Evolutionary conservation across 2,329 filamentous ascomycete genomes (phyloP).

Genomic region (Ophiostoma tasmaniense): DNA sequence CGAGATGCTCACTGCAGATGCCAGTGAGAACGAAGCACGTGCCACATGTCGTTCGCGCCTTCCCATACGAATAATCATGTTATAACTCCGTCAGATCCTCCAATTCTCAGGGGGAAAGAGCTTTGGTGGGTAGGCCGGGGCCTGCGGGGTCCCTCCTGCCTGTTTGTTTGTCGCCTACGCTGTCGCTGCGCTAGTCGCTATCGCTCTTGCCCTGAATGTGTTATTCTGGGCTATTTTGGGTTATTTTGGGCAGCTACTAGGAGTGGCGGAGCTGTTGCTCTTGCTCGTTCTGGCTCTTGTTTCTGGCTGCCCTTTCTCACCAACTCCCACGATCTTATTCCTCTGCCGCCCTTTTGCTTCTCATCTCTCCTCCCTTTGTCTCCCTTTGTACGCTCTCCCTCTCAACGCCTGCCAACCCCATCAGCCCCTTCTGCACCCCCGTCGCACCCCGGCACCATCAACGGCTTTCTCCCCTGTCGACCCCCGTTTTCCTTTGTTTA

Average conservation of each 20-base stretch:
- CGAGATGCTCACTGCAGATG: neutral
- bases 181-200: neutral
- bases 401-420: neutral
- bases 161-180: neutral
- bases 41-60: neutral
- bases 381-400: neutral
- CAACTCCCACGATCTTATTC: constrained; percentile 1
- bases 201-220: neutral
- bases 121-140: constrained; percentile 7
- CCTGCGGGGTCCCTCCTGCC: constrained; percentile 4
- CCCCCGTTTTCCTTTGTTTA: neutral
- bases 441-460: neutral
- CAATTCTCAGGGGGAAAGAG: neutral
- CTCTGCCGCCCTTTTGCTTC: neutral
- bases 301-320: neutral
- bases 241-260: neutral
- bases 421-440: neutral
- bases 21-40: neutral
- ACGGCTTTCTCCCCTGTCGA: neutral
- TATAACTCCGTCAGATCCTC: neutral
- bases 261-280: constrained; percentile 2
- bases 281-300: neutral
- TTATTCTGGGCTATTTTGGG: neutral
- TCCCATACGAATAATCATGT: neutral
- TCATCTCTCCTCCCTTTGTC: neutral